Percentiles rank a stretch among this genome's conserved stretches.
These are phyloP conservation scores for Chlamydomonas sphaeroides DNA, from an alignment of 139 green algal species.

Conservation along the genomic window DNA sequence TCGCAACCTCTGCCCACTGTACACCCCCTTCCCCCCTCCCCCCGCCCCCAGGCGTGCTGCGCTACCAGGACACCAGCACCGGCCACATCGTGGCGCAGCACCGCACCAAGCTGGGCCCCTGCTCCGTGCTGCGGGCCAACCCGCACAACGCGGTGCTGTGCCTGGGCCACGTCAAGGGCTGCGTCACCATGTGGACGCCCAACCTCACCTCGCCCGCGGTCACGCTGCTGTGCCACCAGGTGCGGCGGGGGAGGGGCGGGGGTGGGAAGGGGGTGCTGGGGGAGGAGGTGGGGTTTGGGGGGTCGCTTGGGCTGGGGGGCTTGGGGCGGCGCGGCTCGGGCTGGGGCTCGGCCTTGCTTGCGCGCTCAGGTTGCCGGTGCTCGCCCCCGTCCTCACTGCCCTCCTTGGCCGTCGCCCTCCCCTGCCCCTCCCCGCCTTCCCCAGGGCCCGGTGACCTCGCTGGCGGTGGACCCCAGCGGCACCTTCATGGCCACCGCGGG, in stretches of 20 bases:
- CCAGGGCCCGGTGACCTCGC: constrained; percentile 69
- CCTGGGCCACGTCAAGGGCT: constrained; percentile 90
- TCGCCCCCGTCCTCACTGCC: too few species aligned
- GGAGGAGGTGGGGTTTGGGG: too few species aligned
- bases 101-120: constrained; percentile 84
- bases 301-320: too few species aligned
- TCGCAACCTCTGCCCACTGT: too few species aligned
- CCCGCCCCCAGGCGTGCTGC: constrained; percentile 72
- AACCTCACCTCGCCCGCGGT: constrained; percentile 89
- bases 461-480: constrained; percentile 84
- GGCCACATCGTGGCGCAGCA: constrained; percentile 89
- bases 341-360: too few species aligned
- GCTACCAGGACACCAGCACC: constrained; percentile 95
- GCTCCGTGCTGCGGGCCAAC: constrained; percentile 86
- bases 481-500: constrained; percentile 87
- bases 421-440: too few species aligned
- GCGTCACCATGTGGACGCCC: constrained; percentile 96
- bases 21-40: too few species aligned
- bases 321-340: too few species aligned
- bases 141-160: constrained; percentile 88
- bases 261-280: too few species aligned
- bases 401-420: too few species aligned
- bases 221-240: constrained; percentile 93
- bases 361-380: too few species aligned
- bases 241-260: too few species aligned